phyloP scores from a whole-genome alignment of 2,329 filamentous ascomycete species.

The Metarhizium brunneum region DNA sequence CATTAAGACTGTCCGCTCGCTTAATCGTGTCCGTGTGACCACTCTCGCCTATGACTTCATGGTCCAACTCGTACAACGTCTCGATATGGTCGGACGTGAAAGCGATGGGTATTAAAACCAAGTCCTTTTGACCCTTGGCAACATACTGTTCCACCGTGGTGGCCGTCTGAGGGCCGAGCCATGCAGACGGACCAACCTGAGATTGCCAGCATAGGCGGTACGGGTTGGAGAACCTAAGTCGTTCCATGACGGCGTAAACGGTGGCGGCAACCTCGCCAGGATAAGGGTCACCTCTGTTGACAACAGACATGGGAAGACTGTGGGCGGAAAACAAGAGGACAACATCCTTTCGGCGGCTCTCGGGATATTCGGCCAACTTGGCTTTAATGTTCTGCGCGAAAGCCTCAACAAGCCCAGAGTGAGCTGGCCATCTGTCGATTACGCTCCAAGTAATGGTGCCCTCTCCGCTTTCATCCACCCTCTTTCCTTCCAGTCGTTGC shows the following conservation, averaged over 20 bases:
- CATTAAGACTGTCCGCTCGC: conserved; percentile 86
- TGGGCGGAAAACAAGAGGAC: conserved; percentile 92
- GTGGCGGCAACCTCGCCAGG: conserved; percentile 93
- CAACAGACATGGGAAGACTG: conserved; percentile 92
- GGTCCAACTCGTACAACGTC: conserved; percentile 87
- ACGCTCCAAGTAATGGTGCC: conserved; percentile 91
- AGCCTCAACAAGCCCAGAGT: conserved; percentile 80
- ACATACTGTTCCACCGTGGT: conserved; percentile 84
- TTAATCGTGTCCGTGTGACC: conserved; percentile 73
- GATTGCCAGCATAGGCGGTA: conserved; percentile 97
- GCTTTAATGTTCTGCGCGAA: conserved; percentile 89
- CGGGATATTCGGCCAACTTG: conserved; percentile 74
- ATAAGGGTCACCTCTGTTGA: conserved; percentile 93
- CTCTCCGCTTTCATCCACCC: conserved; percentile 38
- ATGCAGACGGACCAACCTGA: conserved; percentile 89
- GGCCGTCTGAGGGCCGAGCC: conserved; percentile 90
- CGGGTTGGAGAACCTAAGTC: conserved; percentile 77
- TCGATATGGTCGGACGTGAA: conserved; percentile 99
- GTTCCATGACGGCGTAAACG: conserved; percentile 92
- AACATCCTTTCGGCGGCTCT: conserved; percentile 68
- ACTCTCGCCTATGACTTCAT: conserved; percentile 87
- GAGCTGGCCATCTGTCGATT: conserved; percentile 95
- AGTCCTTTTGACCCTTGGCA: conserved; percentile 81
- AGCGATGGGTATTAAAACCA: conserved; percentile 87
- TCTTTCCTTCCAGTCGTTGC: conserved; percentile 74